Evolutionary conservation across 345 rosid genomes (phyloP).

Genomic region (Streptanthus diversifolius): DNA sequence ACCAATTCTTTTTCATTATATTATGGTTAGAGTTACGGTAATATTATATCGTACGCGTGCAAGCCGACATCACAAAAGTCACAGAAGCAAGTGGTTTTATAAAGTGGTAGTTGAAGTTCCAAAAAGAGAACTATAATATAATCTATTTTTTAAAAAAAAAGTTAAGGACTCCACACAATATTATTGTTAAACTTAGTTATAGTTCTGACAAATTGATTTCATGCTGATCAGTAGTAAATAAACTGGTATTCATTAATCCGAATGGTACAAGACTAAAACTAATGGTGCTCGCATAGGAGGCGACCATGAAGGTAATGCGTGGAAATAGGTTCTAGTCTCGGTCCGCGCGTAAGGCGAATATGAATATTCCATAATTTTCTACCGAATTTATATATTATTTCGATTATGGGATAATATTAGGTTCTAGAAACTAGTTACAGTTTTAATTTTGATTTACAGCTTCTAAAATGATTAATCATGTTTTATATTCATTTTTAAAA

Average conservation of each 20-base stretch:
- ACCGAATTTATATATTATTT: too few species aligned
- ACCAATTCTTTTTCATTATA: neutral
- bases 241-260: neutral
- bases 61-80: slow-evolving; percentile 27
- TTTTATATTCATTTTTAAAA: too few species aligned
- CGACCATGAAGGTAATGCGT: neutral
- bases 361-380: too few species aligned
- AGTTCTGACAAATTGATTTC: neutral
- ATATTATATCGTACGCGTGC: slow-evolving; percentile 33
- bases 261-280: neutral
- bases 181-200: neutral
- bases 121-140: neutral
- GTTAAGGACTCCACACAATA: neutral
- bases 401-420: too few species aligned
- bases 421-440: too few species aligned
- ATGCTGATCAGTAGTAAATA: neutral
- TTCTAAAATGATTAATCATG: too few species aligned
- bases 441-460: too few species aligned
- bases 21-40: slow-evolving; percentile 4
- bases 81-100: slow-evolving; percentile 1
- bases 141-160: neutral
- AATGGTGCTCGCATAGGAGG: neutral
- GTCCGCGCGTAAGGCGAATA: too few species aligned
- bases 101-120: slow-evolving; percentile 26
- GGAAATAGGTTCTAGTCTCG: neutral